Evolutionary conservation across 106 monocot genomes (phyloP), one percentile per base, ranked within the genome.

Genomic region (Dendrobium nobile): DNA sequence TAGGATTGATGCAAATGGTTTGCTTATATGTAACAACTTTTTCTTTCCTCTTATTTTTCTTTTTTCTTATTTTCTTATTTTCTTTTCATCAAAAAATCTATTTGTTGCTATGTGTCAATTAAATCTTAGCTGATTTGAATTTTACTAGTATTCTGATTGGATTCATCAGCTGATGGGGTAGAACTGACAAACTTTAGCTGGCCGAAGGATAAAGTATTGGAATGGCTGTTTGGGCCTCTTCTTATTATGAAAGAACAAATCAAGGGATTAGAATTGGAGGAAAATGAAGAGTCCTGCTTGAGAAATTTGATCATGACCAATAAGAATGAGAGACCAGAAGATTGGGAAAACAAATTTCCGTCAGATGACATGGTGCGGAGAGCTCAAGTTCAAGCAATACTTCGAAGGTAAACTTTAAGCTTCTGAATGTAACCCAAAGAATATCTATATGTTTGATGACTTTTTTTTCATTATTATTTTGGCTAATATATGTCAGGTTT

Each of bases 191-290:
- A 93, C 75, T 93, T 89, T 37, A 96, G 84, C 77, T 96, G 96
- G 93, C 93, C 96, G 28, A 90, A 90, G 70, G 96, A 96, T 72
- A 93, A 82, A 78, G 88, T 96, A 27, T 75, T 93, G 48, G 84
- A 88, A 77, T 96, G 93, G 96, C 68, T 96, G 47, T 56, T 96
- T 31, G 90, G 90, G 41, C 96, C 96, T 27, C 83, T 96, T 61
- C 61, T 93, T 11, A 84, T 93, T 43, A 96, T 96, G 84, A 96
- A 96, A 79, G 96, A 96, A 24, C 96, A 93, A 80, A 87, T 96
- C 26, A 93, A 80, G 77, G 85, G 80, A 33, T 61, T 91, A 16
- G 81, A 91, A 4, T 80, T 96, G 73, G 84, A 73, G 16, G 93
- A 96, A 68, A 79, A 89, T 56, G 96, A 96, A 80, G 96, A 88